phyloP scores from a whole-genome alignment of 2,329 filamentous ascomycete species.

The Aschersonia sp. region DNA sequence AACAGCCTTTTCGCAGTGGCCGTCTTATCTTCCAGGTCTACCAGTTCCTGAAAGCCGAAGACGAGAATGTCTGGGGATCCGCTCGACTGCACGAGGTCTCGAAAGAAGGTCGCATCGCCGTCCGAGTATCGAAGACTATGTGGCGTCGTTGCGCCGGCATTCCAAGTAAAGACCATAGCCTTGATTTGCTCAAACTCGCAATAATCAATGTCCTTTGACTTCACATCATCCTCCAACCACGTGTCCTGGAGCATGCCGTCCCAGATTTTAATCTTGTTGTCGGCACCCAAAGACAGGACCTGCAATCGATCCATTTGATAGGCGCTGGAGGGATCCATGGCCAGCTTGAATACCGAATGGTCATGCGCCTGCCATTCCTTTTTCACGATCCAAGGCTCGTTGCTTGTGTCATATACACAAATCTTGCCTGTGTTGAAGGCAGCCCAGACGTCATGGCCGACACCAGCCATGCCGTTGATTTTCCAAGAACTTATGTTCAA shows the following conservation, averaged over 20 bases:
- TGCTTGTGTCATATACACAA: constrained; percentile 75
- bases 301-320: constrained; percentile 77
- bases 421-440: constrained; percentile 90
- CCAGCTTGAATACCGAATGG: constrained; percentile 62
- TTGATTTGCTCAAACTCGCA: constrained; percentile 75
- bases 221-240: constrained; percentile 87
- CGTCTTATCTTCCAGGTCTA: constrained; percentile 94
- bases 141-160: constrained; percentile 91
- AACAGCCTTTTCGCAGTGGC: constrained; percentile 92
- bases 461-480: constrained; percentile 73
- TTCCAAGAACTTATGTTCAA: constrained; percentile 88
- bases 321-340: constrained; percentile 65
- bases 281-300: constrained; percentile 73
- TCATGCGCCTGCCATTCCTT: constrained; percentile 95
- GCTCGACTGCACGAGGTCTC: constrained; percentile 61
- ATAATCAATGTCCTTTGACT: constrained; percentile 64
- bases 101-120: constrained; percentile 65
- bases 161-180: constrained; percentile 83
- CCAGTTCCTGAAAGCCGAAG: constrained; percentile 97
- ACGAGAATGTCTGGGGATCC: constrained; percentile 77
- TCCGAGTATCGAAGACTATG: constrained; percentile 63
- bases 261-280: constrained; percentile 76
- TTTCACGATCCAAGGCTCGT: constrained; percentile 73
- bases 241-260: constrained; percentile 88
- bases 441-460: constrained; percentile 77